Evolutionary conservation across 2,329 filamentous ascomycete genomes (phyloP).

Genomic region (Raffaelea albimanens): DNA sequence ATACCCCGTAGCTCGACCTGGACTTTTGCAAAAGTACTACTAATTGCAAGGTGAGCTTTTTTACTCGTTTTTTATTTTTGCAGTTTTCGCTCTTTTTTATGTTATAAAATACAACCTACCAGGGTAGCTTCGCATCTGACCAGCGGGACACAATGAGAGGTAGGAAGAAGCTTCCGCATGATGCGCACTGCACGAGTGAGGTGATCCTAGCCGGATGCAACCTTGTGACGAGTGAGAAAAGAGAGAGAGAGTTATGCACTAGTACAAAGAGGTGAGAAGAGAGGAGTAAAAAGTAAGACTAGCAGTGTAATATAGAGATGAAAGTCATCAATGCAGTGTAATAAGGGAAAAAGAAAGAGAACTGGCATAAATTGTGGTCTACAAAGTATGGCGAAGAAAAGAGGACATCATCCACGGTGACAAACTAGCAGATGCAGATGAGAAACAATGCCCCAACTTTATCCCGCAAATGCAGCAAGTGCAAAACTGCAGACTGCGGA

Average conservation of each 20-base stretch:
- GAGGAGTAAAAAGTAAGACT: too few species aligned
- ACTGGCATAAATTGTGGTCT: too few species aligned
- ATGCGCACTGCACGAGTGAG: not conserved
- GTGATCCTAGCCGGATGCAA: conserved; percentile 6
- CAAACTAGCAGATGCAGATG: too few species aligned
- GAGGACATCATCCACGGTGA: too few species aligned
- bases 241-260: not conserved
- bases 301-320: too few species aligned
- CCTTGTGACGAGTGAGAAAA: not conserved
- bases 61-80: not conserved
- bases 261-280: not conserved
- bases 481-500: too few species aligned
- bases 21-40: not conserved
- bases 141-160: not conserved
- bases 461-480: too few species aligned
- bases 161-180: conserved; percentile 3
- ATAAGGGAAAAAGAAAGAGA: too few species aligned
- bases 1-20: not conserved
- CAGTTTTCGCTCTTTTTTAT: not conserved
- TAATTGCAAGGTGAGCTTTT: not conserved
- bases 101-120: conserved; percentile 4
- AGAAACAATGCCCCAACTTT: too few species aligned
- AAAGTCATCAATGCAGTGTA: too few species aligned
- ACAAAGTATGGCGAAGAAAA: too few species aligned
- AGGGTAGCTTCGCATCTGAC: conserved; percentile 6